Base-by-base conservation (phyloP, 495 filamentous ascomycete species). In the Cairneyella variabilis region DNA sequence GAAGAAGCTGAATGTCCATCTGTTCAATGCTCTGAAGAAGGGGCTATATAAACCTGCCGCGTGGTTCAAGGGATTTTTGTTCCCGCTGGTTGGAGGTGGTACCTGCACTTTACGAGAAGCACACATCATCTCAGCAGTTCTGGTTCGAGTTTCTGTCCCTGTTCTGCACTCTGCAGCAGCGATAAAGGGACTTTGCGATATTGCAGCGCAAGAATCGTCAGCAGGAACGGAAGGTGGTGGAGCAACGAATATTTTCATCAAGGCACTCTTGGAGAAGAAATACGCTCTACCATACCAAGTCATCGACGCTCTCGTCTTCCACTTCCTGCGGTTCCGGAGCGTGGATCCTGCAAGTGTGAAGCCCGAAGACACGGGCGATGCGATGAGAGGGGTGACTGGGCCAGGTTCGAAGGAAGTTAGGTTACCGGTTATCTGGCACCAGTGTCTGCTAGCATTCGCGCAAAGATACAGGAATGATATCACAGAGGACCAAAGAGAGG, bases 51-150 rank as follows among this genome's bases (percentile, higher is more conserved):
- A 97, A 64, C 95, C 93, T 2, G 88, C 90, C 0, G 89, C 90
- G 20, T 99, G 95, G 71, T 97, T 99, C 76, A 97, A 97, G 68
- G 93, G 93, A 1, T 81, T 97, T 56, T 75, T 98, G 5, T 97
- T 97, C 63, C 95, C 95, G 3, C 76, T 98, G 10, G 85, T 92
- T 0, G 77, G 76, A 14, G 80, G 79, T 49, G 77, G 73, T 51
- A 69, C 63, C 76, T 95, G 90, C 72, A 92, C 91, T 3, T 70
- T 97, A 39, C 80, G 91, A 27, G 93, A 98, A 70, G 93, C 93
- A 1, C 84, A 90, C 57, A 96, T 97, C 59, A 76, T 98, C 37
- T 85, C 85, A 2, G 88, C 83, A 23, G 89, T 96, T 11, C 76
- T 97, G 14, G 79, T 87, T 1, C 78, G 89, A 12, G 83, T 96